Evolutionary conservation across 139 green algal genomes (phyloP), one percentile per base, ranked within the genome.

Genomic region (Chlamydomonas eustigma): DNA sequence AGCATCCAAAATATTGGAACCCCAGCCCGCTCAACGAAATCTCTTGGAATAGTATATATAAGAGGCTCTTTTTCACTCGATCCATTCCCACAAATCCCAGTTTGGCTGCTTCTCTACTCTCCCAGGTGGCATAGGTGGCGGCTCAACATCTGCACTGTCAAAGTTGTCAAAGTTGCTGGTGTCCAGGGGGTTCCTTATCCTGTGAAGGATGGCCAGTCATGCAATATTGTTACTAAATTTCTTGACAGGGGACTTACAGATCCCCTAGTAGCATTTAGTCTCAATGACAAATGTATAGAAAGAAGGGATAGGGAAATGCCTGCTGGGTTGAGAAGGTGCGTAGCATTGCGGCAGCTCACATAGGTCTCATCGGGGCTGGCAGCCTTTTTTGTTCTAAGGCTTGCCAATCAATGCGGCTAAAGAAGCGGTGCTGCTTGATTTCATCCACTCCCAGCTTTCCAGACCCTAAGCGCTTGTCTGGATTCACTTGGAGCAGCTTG

Each of bases 141-240:
- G 38, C 39, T 86, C 82, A 0, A 78, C 39, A 33, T 90, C 86
- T 2, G 69, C 77, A 18, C 81, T 80, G 73, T 93, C 88, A 76
- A 90, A 93, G 64, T 86, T 85, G 58, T 90, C 88, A 80, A 93
- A 93, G 81, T 93, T 91, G 44, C 81, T 89, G 0, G 88, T 93
- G 81, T 93, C 88, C 44, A 89, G 76, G 39, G 84, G 83, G 74
- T 84, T 88, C 5, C 80, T 75, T 24, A 87, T 78, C 44, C 44
- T 58, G 44, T 18, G 44, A 12, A 58, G 44, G 44, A 12, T n/a
- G n/a, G n/a, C n/a, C n/a, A n/a, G n/a, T n/a, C n/a, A n/a, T n/a
- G n/a, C n/a, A n/a, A n/a, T n/a, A n/a, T n/a, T n/a, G n/a, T n/a
- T n/a, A n/a, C n/a, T n/a, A n/a, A n/a, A n/a, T n/a, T n/a, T n/a